Percentiles rank a stretch among this genome's conserved stretches.
These are phyloP conservation scores for Candida maltosa DNA, from an alignment of 805 yeast species.

Conservation along the genomic window DNA sequence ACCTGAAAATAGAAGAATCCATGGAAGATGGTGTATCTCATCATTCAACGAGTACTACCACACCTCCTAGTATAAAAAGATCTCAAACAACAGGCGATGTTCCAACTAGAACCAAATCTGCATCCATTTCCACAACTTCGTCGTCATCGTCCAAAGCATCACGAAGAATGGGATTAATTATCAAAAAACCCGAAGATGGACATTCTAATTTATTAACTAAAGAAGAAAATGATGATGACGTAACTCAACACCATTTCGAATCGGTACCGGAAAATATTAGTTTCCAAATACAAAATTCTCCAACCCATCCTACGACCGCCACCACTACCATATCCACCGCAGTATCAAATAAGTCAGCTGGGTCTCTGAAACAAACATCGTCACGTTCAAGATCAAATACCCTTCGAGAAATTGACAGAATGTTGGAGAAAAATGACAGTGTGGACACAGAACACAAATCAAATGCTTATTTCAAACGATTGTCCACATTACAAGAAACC, in stretches of 20 bases:
- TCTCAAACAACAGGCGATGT: slow-evolving; percentile 75
- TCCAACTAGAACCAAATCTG: slow-evolving; percentile 23
- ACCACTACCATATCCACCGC: slow-evolving; percentile 11
- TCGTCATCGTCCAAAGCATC: slow-evolving; percentile 54
- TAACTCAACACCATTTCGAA: no score
- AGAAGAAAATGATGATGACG: no score
- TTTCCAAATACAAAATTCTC: slow-evolving; percentile 13
- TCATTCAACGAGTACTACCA: neutral
- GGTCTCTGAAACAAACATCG: slow-evolving; percentile 3
- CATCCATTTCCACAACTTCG: slow-evolving; percentile 7
- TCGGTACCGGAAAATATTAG: neutral
- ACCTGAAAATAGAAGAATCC: slow-evolving; percentile 23
- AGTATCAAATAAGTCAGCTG: slow-evolving; percentile 13
- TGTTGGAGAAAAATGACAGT: slow-evolving; percentile 33
- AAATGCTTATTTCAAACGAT: slow-evolving; percentile 61
- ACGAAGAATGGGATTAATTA: slow-evolving; percentile 72
- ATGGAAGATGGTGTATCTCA: slow-evolving; percentile 1
- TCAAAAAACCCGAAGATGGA: slow-evolving; percentile 34
- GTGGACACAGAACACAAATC: slow-evolving; percentile 48
- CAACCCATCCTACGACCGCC: slow-evolving; percentile 8
- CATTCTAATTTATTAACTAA: neutral
- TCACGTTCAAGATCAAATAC: slow-evolving; percentile 34
- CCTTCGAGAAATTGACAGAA: slow-evolving; percentile 29
- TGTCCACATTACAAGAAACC: slow-evolving; percentile 60
- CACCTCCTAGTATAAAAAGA: slow-evolving; percentile 44